Conservation (phyloP, 176 grass and related monocot genomes). For the Triticum timopheevii region DNA sequence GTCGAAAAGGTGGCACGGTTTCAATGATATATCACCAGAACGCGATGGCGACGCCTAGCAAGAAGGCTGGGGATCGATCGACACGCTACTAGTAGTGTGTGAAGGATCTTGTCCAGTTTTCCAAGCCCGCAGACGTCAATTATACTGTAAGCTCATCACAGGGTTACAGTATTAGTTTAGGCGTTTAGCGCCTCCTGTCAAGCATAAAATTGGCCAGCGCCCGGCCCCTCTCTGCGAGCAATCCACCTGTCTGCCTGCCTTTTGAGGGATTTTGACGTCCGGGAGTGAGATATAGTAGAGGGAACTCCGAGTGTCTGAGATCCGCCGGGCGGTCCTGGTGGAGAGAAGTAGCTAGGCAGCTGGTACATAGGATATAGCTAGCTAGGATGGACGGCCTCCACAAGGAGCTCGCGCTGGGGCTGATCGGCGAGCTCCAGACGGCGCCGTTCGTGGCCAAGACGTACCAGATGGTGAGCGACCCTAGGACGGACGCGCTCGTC, state of each 20-base stretch:
- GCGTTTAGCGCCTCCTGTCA: conserved; percentile 29
- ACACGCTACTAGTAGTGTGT: not conserved
- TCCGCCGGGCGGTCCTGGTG: too few relatives aligned
- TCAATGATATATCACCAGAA: not conserved
- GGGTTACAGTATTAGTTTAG: conserved; percentile 22
- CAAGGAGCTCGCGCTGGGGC: conserved; percentile 47
- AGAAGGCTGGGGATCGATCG: not conserved
- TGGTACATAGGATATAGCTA: too few relatives aligned
- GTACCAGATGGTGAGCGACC: conserved; percentile 80
- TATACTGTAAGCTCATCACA: not conserved
- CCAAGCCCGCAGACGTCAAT: not conserved
- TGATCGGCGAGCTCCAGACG: conserved; percentile 36
- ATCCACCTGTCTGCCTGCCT: not conserved
- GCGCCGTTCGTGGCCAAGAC: conserved; percentile 75
- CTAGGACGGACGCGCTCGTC: conserved; percentile 51
- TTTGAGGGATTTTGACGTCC: not conserved
- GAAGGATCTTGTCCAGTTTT: conserved; percentile 32
- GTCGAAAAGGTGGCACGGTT: conserved; percentile 32
- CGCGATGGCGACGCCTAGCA: not conserved
- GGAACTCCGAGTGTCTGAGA: not conserved
- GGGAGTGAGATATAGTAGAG: not conserved
- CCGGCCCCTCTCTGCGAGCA: not conserved
- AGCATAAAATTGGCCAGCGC: not conserved
- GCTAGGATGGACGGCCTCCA: conserved; percentile 42
- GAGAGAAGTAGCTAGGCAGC: too few relatives aligned